phyloP scores from a whole-genome alignment of 1,139 yeast species.

The Pneumocystis jirovecii region DNA sequence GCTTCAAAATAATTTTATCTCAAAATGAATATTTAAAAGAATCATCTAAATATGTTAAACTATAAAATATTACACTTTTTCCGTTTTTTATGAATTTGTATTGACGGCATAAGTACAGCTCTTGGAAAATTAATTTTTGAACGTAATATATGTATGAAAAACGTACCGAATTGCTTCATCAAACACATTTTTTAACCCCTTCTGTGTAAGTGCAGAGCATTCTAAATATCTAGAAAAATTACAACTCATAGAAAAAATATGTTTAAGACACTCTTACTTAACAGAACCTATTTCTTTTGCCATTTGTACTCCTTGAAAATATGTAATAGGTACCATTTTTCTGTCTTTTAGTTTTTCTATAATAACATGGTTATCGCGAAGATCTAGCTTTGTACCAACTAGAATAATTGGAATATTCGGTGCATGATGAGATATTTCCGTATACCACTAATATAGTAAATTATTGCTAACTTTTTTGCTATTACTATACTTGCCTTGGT shows the following conservation, averaged over 20 bases:
- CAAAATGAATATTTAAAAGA: background rate
- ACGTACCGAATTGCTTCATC: slow-evolving; percentile 68
- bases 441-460: slow-evolving; percentile 43
- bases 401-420: slow-evolving; percentile 63
- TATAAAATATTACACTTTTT: background rate
- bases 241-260: background rate
- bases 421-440: slow-evolving; percentile 77
- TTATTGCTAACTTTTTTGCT: background rate
- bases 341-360: slow-evolving; percentile 50
- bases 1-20: background rate
- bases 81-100: background rate
- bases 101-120: background rate
- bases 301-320: slow-evolving; percentile 48
- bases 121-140: background rate
- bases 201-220: slow-evolving; percentile 88
- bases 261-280: slow-evolving; percentile 20
- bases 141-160: background rate
- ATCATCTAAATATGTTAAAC: background rate
- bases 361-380: slow-evolving; percentile 67
- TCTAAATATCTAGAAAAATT: slow-evolving; percentile 39
- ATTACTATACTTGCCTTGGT: slow-evolving; percentile 6
- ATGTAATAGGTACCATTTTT: slow-evolving; percentile 40
- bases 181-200: slow-evolving; percentile 54
- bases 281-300: slow-evolving; percentile 64
- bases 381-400: slow-evolving; percentile 76